Percentiles rank a stretch among this genome's conserved stretches.
phyloP scores from a whole-genome alignment of 1,284 basidiomycete genomes.

The Gomphus sp. region DNA sequence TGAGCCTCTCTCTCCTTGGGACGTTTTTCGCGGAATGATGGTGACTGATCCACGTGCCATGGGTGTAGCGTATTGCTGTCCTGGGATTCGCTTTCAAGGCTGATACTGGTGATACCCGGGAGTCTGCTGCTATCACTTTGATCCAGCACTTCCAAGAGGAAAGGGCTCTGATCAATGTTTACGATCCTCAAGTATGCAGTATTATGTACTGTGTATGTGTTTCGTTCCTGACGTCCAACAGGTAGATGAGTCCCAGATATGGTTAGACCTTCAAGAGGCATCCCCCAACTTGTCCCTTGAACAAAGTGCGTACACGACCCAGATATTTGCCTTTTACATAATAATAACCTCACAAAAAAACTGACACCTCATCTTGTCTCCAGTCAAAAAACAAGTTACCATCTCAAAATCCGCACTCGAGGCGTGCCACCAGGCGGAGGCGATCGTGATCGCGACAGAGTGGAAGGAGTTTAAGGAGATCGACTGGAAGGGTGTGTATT shows the following conservation, averaged over 20 bases:
- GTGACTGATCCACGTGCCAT: constrained; percentile 12
- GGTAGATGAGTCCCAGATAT: constrained; percentile 63
- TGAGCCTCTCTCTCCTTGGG: constrained; percentile 26
- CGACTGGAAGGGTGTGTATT: constrained; percentile 84
- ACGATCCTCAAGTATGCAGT: constrained; percentile 72
- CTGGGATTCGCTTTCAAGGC: constrained; percentile 97
- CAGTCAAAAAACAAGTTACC: constrained; percentile 83
- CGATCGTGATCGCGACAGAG: constrained; percentile 88
- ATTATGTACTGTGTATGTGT: background rate
- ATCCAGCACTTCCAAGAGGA: constrained; percentile 92
- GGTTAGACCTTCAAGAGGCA: constrained; percentile 65
- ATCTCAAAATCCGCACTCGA: constrained; percentile 74
- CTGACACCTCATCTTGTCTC: background rate
- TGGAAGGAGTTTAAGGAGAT: constrained; percentile 94
- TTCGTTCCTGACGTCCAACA: background rate
- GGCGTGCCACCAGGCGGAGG: constrained; percentile 86
- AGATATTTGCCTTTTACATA: background rate
- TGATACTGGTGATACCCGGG: constrained; percentile 95
- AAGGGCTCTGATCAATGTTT: constrained; percentile 78
- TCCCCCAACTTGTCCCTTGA: constrained; percentile 48
- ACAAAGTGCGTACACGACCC: constrained; percentile 37
- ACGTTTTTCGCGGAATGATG: background rate
- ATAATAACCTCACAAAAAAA: background rate
- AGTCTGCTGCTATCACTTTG: constrained; percentile 93
- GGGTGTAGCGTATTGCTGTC: constrained; percentile 79